A percentile compares a stretch with the other conserved stretches of the same genome.
Evolutionary conservation across 2,329 filamentous ascomycete genomes (phyloP).

Genomic region (Trichoderma semiorbis): DNA sequence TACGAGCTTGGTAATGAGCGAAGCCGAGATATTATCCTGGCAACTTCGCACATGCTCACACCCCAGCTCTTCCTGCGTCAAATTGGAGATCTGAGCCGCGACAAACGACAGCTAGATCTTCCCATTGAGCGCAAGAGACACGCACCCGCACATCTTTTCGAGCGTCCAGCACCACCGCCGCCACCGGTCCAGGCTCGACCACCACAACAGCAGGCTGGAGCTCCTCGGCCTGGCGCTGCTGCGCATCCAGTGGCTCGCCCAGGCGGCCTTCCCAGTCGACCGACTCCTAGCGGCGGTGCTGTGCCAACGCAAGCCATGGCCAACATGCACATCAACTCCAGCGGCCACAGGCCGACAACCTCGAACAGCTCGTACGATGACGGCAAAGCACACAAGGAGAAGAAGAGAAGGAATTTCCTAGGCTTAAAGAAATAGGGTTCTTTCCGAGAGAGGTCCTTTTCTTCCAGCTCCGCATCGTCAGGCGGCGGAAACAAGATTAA

Average conservation of each 20-base stretch:
- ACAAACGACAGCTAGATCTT: slow-evolving; percentile 72
- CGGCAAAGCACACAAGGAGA: slow-evolving; percentile 53
- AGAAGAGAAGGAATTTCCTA: slow-evolving; percentile 59
- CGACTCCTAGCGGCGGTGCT: slow-evolving; percentile 36
- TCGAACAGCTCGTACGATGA: slow-evolving; percentile 26
- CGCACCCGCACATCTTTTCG: slow-evolving; percentile 82
- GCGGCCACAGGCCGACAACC: slow-evolving; percentile 12
- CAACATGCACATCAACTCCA: slow-evolving; percentile 47
- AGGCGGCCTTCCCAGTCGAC: slow-evolving; percentile 28
- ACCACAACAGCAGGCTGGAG: slow-evolving; percentile 16
- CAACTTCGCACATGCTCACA: slow-evolving; percentile 88
- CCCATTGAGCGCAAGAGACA: slow-evolving; percentile 76
- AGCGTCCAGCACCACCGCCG: slow-evolving; percentile 59
- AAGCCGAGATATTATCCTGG: slow-evolving; percentile 79
- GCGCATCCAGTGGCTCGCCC: slow-evolving; percentile 23
- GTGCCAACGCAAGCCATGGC: slow-evolving; percentile 53
- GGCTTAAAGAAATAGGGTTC: slow-evolving; percentile 55
- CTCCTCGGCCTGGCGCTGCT: slow-evolving; percentile 22
- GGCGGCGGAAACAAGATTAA: background rate
- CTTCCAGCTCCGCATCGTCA: background rate
- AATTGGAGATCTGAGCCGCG: slow-evolving; percentile 71
- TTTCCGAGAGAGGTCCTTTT: slow-evolving; percentile 24
- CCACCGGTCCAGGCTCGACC: slow-evolving; percentile 42
- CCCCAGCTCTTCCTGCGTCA: slow-evolving; percentile 81
- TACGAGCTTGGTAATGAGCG: slow-evolving; percentile 76